These are phyloP conservation scores for Dactylorhiza incarnata DNA, from an alignment of 106 monocot genomes.

Conservation along the genomic window DNA sequence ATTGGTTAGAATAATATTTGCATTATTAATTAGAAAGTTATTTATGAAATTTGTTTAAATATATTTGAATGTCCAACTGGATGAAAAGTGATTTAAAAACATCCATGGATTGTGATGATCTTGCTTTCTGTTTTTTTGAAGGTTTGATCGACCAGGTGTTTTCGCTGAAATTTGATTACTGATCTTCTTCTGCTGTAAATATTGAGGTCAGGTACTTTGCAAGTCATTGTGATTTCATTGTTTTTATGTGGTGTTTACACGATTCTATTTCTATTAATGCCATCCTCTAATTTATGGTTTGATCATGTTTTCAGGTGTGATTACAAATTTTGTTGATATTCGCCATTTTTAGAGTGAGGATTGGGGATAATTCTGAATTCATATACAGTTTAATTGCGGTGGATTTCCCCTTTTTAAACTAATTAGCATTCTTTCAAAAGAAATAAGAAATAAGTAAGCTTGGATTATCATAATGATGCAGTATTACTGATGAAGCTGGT, in stretches of 20 bases:
- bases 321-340: not conserved
- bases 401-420: not conserved
- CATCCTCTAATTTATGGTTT: not conserved
- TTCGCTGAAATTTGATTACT: not conserved
- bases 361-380: not conserved
- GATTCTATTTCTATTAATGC: not conserved
- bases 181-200: not conserved
- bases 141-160: not conserved
- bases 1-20: not conserved
- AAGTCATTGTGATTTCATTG: not conserved
- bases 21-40: not conserved
- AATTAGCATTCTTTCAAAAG: not conserved
- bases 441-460: not conserved
- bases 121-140: not conserved
- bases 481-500: not conserved
- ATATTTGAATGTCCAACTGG: not conserved
- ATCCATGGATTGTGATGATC: not conserved
- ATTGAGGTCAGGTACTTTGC: not conserved
- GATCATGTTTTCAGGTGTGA: not conserved
- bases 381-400: not conserved
- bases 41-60: not conserved
- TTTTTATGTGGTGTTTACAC: not conserved
- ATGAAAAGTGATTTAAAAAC: not conserved
- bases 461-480: not conserved
- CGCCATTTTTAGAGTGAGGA: not conserved